Conservation (phyloP, 345 rosid species). For the Nasturtium officinale region DNA sequence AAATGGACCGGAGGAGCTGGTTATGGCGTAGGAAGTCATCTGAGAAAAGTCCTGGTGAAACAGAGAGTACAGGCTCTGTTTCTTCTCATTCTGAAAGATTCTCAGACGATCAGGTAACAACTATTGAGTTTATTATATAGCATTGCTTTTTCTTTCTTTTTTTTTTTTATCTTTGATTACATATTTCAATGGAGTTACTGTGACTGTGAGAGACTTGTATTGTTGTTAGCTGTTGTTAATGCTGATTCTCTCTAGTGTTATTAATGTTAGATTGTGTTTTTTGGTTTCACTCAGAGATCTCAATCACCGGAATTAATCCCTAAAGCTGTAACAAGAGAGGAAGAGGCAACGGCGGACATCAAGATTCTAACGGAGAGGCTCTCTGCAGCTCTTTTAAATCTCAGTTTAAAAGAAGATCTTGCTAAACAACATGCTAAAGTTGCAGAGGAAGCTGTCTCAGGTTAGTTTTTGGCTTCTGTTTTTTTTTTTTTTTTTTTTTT, state of each 20-base stretch:
- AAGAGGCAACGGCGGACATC: conserved; percentile 54
- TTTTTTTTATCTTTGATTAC: not conserved
- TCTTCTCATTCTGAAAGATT: conserved; percentile 71
- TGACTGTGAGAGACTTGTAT: not conserved
- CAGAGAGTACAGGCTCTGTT: conserved; percentile 67
- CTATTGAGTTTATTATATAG: not conserved
- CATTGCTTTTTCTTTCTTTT: no score
- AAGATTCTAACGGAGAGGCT: conserved; percentile 62
- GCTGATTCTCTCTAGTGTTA: not conserved
- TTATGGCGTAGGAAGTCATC: conserved; percentile 75
- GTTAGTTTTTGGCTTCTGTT: conserved; percentile 31
- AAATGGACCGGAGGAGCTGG: conserved; percentile 74
- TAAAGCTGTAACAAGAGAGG: conserved; percentile 52
- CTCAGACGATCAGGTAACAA: conserved; percentile 69
- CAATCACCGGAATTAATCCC: conserved; percentile 65
- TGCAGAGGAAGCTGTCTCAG: conserved; percentile 97
- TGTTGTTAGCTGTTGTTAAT: not conserved
- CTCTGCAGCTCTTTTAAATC: conserved; percentile 77
- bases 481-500: no score
- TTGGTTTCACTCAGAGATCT: conserved; percentile 42
- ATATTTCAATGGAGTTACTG: not conserved
- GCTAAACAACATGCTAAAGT: conserved; percentile 91
- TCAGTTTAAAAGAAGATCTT: conserved; percentile 79
- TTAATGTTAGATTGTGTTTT: conserved; percentile 14
- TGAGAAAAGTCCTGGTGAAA: conserved; percentile 68